A percentile compares a stretch with the other conserved stretches of the same genome.
Evolutionary conservation across 2,329 filamentous ascomycete genomes (phyloP).

Genomic region (Colletotrichum lindemuthianum): DNA sequence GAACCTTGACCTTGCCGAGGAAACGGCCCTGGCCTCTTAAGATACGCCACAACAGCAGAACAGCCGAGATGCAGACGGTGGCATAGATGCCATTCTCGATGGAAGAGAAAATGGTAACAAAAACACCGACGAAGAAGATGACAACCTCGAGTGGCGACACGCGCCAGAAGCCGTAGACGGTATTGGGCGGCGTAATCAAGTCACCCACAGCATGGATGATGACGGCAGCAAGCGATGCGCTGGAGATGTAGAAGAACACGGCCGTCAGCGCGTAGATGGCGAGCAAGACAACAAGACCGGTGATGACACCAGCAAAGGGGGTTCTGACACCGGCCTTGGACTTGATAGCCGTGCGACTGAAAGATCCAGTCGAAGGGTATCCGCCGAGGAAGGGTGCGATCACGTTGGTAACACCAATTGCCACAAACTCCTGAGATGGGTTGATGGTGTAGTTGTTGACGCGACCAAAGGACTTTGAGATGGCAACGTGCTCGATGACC

Average conservation of each 20-base stretch:
- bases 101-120: conserved; percentile 86
- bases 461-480: conserved; percentile 95
- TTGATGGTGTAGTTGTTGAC: conserved; percentile 97
- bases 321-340: conserved; percentile 96
- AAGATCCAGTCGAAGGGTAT: conserved; percentile 94
- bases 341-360: conserved; percentile 96
- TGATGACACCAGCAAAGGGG: conserved; percentile 89
- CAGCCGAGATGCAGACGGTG: conserved; percentile 81
- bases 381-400: conserved; percentile 91
- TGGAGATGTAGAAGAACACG: conserved; percentile 95
- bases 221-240: conserved; percentile 81
- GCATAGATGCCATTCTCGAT: conserved; percentile 96
- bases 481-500: conserved; percentile 95
- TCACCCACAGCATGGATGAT: conserved; percentile 97
- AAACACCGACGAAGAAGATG: conserved; percentile 92
- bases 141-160: conserved; percentile 90
- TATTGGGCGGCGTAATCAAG: conserved; percentile 89
- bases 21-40: conserved; percentile 86
- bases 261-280: conserved; percentile 89
- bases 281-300: conserved; percentile 83
- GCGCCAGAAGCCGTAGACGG: conserved; percentile 93
- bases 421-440: conserved; percentile 94
- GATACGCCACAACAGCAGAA: conserved; percentile 83
- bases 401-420: conserved; percentile 90
- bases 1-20: conserved; percentile 83